Percentiles rank a stretch among this genome's conserved stretches.
These are phyloP conservation scores for Rehmannia glutinosa DNA, from an alignment of 257 asterid species.

Conservation along the genomic window DNA sequence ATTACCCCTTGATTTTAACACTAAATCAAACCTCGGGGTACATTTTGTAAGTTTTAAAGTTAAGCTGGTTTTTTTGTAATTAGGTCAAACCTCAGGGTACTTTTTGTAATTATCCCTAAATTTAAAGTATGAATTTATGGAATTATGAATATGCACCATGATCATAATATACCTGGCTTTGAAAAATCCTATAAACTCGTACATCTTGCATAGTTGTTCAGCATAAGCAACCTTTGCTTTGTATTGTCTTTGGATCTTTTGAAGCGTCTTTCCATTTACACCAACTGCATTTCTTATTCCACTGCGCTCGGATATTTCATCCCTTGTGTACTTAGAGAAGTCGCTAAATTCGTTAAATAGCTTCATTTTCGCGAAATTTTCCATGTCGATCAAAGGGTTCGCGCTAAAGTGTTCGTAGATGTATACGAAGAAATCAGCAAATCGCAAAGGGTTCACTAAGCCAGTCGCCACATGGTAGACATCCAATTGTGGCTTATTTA, in stretches of 20 bases:
- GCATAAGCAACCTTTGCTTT: slow-evolving; percentile 28
- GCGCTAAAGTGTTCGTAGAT: slow-evolving; percentile 10
- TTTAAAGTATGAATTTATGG: too few relatives aligned
- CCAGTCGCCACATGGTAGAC: slow-evolving; percentile 29
- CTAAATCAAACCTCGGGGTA: too few relatives aligned
- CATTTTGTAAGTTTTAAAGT: too few relatives aligned
- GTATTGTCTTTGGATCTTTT: background rate
- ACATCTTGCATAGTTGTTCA: slow-evolving; percentile 25
- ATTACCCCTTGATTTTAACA: too few relatives aligned
- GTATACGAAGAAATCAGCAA: slow-evolving; percentile 18
- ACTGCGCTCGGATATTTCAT: background rate
- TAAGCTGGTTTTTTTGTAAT: too few relatives aligned
- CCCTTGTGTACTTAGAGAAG: slow-evolving; percentile 16
- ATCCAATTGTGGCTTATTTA: background rate
- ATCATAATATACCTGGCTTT: slow-evolving; percentile 22
- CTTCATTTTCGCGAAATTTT: slow-evolving; percentile 7
- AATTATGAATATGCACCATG: too few relatives aligned
- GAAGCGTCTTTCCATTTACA: background rate
- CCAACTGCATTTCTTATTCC: background rate
- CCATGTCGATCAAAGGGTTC: slow-evolving; percentile 9
- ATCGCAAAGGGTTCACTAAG: slow-evolving; percentile 20
- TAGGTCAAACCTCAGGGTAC: too few relatives aligned
- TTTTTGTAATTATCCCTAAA: too few relatives aligned
- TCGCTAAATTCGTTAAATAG: slow-evolving; percentile 7
- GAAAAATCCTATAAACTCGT: slow-evolving; percentile 24